Conservation (phyloP, 2,329 filamentous ascomycete genomes). For the Pseudogymnoascus sp. region DNA sequence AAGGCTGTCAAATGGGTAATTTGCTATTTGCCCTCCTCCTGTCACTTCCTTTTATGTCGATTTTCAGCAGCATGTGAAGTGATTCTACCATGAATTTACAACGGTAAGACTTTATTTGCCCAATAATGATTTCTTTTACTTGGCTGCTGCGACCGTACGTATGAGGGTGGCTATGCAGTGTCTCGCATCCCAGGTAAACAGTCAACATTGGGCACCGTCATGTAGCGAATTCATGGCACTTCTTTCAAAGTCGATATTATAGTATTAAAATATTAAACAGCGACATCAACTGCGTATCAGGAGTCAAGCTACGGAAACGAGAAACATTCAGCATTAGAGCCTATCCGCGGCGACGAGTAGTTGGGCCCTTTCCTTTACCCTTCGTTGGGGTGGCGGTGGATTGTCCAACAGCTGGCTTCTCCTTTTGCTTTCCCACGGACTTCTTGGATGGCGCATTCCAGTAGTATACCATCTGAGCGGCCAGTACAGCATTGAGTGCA, state of each 20-base stretch:
- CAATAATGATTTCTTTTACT: neutral
- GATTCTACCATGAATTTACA: neutral
- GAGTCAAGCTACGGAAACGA: slow-evolving; percentile 1
- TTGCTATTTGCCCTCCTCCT: neutral
- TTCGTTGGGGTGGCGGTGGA: neutral
- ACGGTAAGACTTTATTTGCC: neutral
- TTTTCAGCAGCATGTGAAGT: too few relatives aligned
- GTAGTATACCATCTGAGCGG: slow-evolving; percentile 89
- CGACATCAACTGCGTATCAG: slow-evolving; percentile 6
- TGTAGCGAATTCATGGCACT: neutral
- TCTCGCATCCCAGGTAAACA: too few relatives aligned
- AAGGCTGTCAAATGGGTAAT: neutral
- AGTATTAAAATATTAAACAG: slow-evolving; percentile 8
- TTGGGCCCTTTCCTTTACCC: slow-evolving; percentile 3
- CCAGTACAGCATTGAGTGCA: slow-evolving; percentile 77
- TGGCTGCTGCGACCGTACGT: neutral
- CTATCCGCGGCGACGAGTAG: slow-evolving; percentile 8
- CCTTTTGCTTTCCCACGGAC: slow-evolving; percentile 37
- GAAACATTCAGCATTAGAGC: neutral
- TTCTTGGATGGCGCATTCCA: slow-evolving; percentile 65
- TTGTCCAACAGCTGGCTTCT: neutral
- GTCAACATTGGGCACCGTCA: neutral
- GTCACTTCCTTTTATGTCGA: neutral
- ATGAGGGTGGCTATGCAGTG: neutral
- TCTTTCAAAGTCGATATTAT: slow-evolving; percentile 7